Conservation (phyloP, 768 basidiomycete genomes). For the Pulveroboletus sp. region DNA sequence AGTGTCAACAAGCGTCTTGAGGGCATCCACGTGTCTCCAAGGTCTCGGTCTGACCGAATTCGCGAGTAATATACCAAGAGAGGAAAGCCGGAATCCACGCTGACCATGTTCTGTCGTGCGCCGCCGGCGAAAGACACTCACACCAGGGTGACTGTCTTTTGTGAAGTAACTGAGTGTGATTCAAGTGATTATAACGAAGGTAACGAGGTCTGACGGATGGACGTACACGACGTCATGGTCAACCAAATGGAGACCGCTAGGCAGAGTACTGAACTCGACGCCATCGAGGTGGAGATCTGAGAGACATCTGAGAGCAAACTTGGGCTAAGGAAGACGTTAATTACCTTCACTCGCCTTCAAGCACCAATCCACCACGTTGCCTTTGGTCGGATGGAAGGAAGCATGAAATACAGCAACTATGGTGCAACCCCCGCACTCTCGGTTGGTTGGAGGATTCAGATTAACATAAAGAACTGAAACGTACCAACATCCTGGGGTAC, state of each 20-base stretch:
- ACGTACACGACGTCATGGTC: slow-evolving; percentile 77
- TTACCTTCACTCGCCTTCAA: slow-evolving; percentile 65
- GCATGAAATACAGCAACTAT: slow-evolving; percentile 80
- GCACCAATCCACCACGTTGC: slow-evolving; percentile 78
- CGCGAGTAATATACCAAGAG: slow-evolving; percentile 69
- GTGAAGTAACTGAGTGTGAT: slow-evolving; percentile 58
- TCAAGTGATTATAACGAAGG: slow-evolving; percentile 7
- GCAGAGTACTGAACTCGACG: slow-evolving; percentile 77
- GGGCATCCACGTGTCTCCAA: slow-evolving; percentile 64
- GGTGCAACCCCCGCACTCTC: not conserved
- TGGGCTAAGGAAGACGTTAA: slow-evolving; percentile 8
- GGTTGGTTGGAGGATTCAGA: not conserved
- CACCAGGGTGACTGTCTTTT: slow-evolving; percentile 63
- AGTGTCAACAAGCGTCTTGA: slow-evolving; percentile 54
- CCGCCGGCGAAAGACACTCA: slow-evolving; percentile 70
- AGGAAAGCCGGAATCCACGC: slow-evolving; percentile 75
- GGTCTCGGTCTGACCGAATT: slow-evolving; percentile 65
- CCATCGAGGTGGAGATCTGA: slow-evolving; percentile 63
- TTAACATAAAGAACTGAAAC: slow-evolving; percentile 5
- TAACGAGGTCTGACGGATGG: not conserved
- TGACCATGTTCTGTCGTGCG: slow-evolving; percentile 67
- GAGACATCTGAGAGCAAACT: not conserved
- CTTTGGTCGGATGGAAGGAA: slow-evolving; percentile 80
- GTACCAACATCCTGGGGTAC: slow-evolving; percentile 54
- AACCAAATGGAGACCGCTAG: slow-evolving; percentile 77